Conservation (phyloP, 805 yeast genomes). For the Ogataea polymorpha region DNA sequence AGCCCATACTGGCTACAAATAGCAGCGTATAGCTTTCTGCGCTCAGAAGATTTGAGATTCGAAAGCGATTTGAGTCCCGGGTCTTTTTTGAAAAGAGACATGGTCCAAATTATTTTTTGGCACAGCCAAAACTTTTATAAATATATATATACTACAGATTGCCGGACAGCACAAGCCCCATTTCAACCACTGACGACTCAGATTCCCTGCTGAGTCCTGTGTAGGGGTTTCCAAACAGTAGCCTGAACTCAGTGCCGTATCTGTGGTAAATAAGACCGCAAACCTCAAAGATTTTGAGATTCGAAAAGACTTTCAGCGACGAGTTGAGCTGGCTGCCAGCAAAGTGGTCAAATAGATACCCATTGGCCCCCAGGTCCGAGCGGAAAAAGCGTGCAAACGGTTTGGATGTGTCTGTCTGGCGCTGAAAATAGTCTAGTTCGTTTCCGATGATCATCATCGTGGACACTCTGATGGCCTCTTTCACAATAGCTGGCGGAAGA, state of each 20-base stretch:
- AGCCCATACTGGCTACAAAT: conserved; percentile 43
- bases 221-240: conserved; percentile 26
- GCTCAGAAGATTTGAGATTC: conserved; percentile 78
- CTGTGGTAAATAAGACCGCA: conserved; percentile 31
- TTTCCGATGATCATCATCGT: conserved; percentile 32
- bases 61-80: conserved; percentile 68
- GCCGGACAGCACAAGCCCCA: conserved; percentile 28
- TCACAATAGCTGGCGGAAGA: not conserved
- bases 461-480: conserved; percentile 31
- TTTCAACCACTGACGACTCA: conserved; percentile 24
- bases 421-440: conserved; percentile 27
- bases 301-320: conserved; percentile 19
- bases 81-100: conserved; percentile 42
- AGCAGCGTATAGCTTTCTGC: conserved; percentile 48
- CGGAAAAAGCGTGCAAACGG: conserved; percentile 18
- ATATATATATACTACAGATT: conserved; percentile 5
- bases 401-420: conserved; percentile 10
- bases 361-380: conserved; percentile 12
- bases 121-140: conserved; percentile 6
- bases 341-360: conserved; percentile 32
- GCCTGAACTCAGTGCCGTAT: conserved; percentile 14
- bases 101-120: conserved; percentile 1
- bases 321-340: conserved; percentile 24
- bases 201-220: conserved; percentile 21
- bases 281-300: conserved; percentile 27